Percentiles rank a stretch among this genome's conserved stretches.
phyloP scores from a whole-genome alignment of 208 protist species.

The Trypanosoma vivax region DNA sequence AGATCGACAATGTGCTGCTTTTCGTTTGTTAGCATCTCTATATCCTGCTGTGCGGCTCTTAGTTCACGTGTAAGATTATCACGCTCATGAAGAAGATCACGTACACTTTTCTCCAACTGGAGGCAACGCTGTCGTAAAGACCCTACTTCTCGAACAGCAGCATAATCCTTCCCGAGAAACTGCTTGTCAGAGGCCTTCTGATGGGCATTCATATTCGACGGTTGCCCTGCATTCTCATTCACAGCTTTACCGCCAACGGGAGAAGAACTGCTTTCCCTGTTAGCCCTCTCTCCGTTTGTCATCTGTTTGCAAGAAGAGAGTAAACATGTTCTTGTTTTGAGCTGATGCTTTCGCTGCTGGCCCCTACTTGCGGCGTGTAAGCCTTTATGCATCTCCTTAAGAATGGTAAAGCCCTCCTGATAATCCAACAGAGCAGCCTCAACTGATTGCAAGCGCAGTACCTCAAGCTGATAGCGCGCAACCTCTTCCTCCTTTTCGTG shows the following conservation, averaged over 20 bases:
- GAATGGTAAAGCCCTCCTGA: constrained; percentile 14
- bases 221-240: not conserved
- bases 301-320: not conserved
- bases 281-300: constrained; percentile 10
- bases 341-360: constrained; percentile 25
- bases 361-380: constrained; percentile 49
- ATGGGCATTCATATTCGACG: no score
- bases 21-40: constrained; percentile 41
- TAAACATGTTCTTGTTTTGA: constrained; percentile 20
- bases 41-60: constrained; percentile 36
- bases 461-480: constrained; percentile 54
- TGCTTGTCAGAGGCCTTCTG: no score
- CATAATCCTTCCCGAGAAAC: constrained; percentile 1
- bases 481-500: constrained; percentile 69
- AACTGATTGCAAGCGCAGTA: constrained; percentile 45
- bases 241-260: not conserved
- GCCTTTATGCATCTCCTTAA: constrained; percentile 44
- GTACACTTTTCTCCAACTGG: constrained; percentile 72
- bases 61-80: constrained; percentile 51
- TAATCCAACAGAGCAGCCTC: constrained; percentile 17
- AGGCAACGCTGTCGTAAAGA: constrained; percentile 67
- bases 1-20: constrained; percentile 78
- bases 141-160: constrained; percentile 56
- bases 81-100: constrained; percentile 52
- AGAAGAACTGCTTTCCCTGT: not conserved